These are phyloP conservation scores for Sergeia podlipaevii DNA, from an alignment of 208 protist species.

Conservation along the genomic window DNA sequence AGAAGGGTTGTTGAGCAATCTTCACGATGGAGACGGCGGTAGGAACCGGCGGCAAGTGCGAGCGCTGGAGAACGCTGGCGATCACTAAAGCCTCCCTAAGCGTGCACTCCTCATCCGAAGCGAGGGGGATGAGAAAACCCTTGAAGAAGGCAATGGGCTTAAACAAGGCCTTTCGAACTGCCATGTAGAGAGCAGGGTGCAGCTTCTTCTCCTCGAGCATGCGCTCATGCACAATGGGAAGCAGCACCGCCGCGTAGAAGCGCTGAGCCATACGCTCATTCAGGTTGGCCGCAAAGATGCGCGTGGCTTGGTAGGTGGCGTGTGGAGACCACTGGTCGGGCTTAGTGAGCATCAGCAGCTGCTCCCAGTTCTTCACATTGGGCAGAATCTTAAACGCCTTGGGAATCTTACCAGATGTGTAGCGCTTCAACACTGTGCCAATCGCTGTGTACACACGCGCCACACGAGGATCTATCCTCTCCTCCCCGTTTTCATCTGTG, in stretches of 20 bases:
- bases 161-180: constrained; percentile 97
- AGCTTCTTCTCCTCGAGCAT: constrained; percentile 88
- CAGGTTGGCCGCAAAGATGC: constrained; percentile 96
- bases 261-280: constrained; percentile 97
- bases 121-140: constrained; percentile 97
- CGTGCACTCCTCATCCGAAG: constrained; percentile 92
- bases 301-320: constrained; percentile 94
- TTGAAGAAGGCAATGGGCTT: constrained; percentile 99
- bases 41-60: constrained; percentile 85
- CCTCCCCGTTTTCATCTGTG: constrained; percentile 17
- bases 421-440: constrained; percentile 92
- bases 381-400: constrained; percentile 99
- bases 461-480: constrained; percentile 76
- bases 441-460: constrained; percentile 92
- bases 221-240: constrained; percentile 92
- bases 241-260: constrained; percentile 97
- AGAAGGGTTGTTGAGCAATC: constrained; percentile 92
- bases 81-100: constrained; percentile 95
- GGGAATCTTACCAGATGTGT: constrained; percentile 98
- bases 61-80: constrained; percentile 91
- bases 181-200: constrained; percentile 98
- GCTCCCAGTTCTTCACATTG: constrained; percentile 96
- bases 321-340: constrained; percentile 96
- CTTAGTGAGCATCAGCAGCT: constrained; percentile 95
- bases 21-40: constrained; percentile 95